A percentile compares a stretch with the other conserved stretches of the same genome.
Conservation (phyloP, 2,329 filamentous ascomycete species). For the Alternaria sp. region DNA sequence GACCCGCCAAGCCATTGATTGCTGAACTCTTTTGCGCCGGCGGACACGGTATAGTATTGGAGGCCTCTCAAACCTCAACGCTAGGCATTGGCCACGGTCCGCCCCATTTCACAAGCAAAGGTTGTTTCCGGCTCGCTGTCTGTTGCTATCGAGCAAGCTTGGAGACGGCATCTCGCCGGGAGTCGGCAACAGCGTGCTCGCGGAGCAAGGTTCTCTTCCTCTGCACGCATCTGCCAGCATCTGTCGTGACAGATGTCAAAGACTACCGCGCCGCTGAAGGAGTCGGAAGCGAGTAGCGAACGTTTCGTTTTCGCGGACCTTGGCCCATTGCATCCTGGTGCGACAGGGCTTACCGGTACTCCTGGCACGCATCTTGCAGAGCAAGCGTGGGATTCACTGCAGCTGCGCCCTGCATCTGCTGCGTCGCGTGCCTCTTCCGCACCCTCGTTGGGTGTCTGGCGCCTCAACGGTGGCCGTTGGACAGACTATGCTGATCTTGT, state of each 20-base stretch:
- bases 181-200: constrained; percentile 5
- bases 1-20: constrained; percentile 14
- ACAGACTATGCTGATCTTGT: neutral
- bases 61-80: constrained; percentile 17
- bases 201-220: constrained; percentile 4
- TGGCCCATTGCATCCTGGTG: constrained; percentile 36
- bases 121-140: neutral
- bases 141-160: constrained; percentile 8
- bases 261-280: constrained; percentile 10
- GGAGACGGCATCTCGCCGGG: neutral
- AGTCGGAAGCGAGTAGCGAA: constrained; percentile 22
- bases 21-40: constrained; percentile 4
- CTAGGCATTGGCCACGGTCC: constrained; percentile 1
- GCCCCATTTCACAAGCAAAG: neutral
- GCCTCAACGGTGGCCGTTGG: constrained; percentile 1
- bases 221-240: constrained; percentile 6
- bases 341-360: constrained; percentile 20
- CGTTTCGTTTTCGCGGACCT: constrained; percentile 33
- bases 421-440: constrained; percentile 11
- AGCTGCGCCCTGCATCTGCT: constrained; percentile 14
- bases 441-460: neutral
- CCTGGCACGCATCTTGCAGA: constrained; percentile 25
- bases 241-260: neutral
- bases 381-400: constrained; percentile 20
- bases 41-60: neutral